A percentile compares a stretch with the other conserved stretches of the same genome.
Evolutionary conservation across 2,329 filamentous ascomycete species (phyloP).

Genomic region (Cytospora paraplurivora): DNA sequence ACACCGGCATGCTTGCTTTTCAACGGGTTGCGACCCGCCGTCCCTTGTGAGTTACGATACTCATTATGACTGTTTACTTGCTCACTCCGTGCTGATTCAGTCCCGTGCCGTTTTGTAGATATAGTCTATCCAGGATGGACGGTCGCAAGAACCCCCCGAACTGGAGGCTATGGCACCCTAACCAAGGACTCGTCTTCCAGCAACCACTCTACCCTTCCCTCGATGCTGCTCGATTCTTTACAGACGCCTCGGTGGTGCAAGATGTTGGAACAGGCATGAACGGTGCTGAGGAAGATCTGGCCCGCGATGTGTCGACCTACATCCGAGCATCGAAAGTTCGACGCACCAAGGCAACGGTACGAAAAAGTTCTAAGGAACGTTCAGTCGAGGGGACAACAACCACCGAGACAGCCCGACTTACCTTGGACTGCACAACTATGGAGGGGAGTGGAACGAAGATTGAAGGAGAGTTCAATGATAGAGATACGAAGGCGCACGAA

Average conservation of each 20-base stretch:
- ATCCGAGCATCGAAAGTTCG: not conserved
- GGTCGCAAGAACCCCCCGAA: constrained; percentile 19
- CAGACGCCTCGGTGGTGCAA: constrained; percentile 22
- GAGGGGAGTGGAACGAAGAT: not conserved
- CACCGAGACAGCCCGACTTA: not conserved
- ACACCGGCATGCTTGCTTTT: constrained; percentile 12
- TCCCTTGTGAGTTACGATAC: constrained; percentile 23
- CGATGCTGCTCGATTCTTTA: constrained; percentile 25
- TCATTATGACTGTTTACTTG: not conserved
- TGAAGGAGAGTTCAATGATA: not conserved
- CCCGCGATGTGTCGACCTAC: not conserved
- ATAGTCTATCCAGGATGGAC: constrained; percentile 28
- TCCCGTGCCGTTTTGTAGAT: constrained; percentile 1
- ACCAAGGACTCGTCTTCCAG: constrained; percentile 43
- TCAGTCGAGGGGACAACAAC: not conserved
- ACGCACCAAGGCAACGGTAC: not conserved
- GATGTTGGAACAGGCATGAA: not conserved
- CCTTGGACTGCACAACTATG: not conserved
- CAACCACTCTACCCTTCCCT: constrained; percentile 33
- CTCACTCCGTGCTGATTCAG: not conserved
- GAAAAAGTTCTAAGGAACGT: not conserved
- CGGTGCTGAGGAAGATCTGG: constrained; percentile 2
- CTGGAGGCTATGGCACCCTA: constrained; percentile 41
- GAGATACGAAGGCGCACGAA: not conserved
- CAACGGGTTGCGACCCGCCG: constrained; percentile 19